Percentiles rank a stretch among this genome's conserved stretches.
Evolutionary conservation across 2,329 filamentous ascomycete species (phyloP).

Genomic region (Westerdykella ornata): DNA sequence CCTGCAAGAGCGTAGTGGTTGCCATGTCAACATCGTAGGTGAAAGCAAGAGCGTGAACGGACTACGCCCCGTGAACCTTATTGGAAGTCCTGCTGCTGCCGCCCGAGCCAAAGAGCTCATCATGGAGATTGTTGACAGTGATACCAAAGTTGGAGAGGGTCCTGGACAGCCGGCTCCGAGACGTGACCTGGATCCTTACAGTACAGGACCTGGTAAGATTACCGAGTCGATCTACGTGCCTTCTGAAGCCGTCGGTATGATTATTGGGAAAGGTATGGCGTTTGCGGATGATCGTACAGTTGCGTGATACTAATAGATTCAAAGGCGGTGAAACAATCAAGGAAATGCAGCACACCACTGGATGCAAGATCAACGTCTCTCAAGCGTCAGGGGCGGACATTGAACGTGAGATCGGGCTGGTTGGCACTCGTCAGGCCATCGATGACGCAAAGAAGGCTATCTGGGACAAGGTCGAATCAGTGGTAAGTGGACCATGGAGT

Average conservation of each 20-base stretch:
- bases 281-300: not conserved
- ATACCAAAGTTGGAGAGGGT: conserved; percentile 53
- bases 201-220: conserved; percentile 53
- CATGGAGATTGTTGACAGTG: conserved; percentile 89
- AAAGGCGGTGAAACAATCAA: conserved; percentile 81
- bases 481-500: conserved; percentile 52
- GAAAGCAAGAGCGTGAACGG: conserved; percentile 91
- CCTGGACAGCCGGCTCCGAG: conserved; percentile 16
- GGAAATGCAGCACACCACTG: conserved; percentile 80
- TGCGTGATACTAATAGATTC: conserved; percentile 12
- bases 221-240: conserved; percentile 80
- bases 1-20: conserved; percentile 84
- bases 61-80: conserved; percentile 81
- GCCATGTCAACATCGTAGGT: conserved; percentile 90
- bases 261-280: conserved; percentile 70
- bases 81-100: conserved; percentile 68
- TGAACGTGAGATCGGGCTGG: conserved; percentile 79
- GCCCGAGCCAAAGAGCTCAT: conserved; percentile 78
- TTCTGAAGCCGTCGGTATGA: conserved; percentile 90
- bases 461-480: conserved; percentile 85
- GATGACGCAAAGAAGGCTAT: conserved; percentile 75
- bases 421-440: conserved; percentile 71
- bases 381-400: conserved; percentile 72
- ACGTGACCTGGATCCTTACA: conserved; percentile 37
- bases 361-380: conserved; percentile 92